Percentiles rank a stretch among this genome's conserved stretches.
Conservation (phyloP, 2,329 filamentous ascomycete species). For the Didymella sp. region DNA sequence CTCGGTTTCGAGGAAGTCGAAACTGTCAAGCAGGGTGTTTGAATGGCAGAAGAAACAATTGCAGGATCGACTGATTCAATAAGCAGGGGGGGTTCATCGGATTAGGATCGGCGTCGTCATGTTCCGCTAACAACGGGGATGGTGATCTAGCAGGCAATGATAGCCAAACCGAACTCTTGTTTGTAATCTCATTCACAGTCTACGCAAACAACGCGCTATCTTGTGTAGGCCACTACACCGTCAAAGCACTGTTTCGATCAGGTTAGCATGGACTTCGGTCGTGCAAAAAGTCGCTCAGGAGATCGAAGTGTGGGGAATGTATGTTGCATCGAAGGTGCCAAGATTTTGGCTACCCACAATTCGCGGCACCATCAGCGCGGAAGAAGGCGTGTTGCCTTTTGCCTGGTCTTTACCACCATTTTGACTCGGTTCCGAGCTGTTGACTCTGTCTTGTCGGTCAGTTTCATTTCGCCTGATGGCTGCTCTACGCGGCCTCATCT, state of each 20-base stretch:
- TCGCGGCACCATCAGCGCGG: neutral
- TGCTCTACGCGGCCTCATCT: constrained; percentile 21
- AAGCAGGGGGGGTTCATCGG: constrained; percentile 2
- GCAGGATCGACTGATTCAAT: constrained; percentile 4
- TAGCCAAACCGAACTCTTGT: constrained; percentile 7
- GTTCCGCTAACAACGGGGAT: constrained; percentile 1
- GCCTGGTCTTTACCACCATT: neutral
- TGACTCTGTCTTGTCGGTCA: neutral
- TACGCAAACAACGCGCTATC: neutral
- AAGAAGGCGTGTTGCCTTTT: constrained; percentile 2
- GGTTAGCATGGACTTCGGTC: constrained; percentile 4
- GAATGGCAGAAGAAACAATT: constrained; percentile 20
- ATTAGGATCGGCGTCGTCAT: constrained; percentile 17
- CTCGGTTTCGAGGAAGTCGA: neutral
- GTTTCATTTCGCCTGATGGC: constrained; percentile 4
- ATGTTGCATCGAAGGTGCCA: constrained; percentile 11
- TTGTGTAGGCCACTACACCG: neutral
- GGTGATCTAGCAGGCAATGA: constrained; percentile 6
- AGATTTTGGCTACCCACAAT: constrained; percentile 13
- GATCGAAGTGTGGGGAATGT: constrained; percentile 7
- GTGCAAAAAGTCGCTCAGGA: constrained; percentile 17
- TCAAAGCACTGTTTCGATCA: constrained; percentile 14
- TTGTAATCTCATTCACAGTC: neutral
- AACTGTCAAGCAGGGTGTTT: constrained; percentile 6
- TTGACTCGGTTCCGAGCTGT: constrained; percentile 10